Percentiles rank a stretch among this genome's conserved stretches.
Evolutionary conservation across 805 yeast species (phyloP).

Genomic region (Ogataea haglerorum): DNA sequence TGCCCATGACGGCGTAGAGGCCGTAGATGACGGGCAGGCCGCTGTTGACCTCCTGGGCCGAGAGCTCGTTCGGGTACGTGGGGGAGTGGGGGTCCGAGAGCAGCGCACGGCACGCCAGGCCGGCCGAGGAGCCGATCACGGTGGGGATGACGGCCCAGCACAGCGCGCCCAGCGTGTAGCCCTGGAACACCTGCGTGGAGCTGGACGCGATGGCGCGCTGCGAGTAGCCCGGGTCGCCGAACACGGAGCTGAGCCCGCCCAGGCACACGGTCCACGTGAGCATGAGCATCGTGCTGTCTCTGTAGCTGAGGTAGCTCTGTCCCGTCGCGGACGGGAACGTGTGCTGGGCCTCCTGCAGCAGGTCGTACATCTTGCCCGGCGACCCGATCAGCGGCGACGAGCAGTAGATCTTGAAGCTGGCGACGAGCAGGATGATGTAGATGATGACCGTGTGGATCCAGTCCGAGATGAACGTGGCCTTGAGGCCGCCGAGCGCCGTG

Average conservation of each 20-base stretch:
- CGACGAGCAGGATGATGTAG: constrained; percentile 30
- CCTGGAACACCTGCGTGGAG: constrained; percentile 36
- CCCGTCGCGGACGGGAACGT: constrained; percentile 30
- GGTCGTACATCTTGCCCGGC: constrained; percentile 25
- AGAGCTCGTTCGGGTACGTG: constrained; percentile 34
- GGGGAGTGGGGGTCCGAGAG: constrained; percentile 30
- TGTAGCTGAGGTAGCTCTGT: constrained; percentile 37
- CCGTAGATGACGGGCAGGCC: constrained; percentile 34
- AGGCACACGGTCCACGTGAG: constrained; percentile 35
- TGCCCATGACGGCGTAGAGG: constrained; percentile 33
- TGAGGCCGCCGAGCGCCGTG: constrained; percentile 36
- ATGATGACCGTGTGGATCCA: constrained; percentile 34
- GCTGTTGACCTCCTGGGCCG: constrained; percentile 29
- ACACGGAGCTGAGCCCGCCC: constrained; percentile 38
- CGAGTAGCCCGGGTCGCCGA: constrained; percentile 40
- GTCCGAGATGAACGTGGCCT: constrained; percentile 35
- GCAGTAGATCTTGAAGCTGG: constrained; percentile 15
- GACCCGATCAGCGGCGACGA: constrained; percentile 29
- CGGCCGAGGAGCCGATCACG: constrained; percentile 35
- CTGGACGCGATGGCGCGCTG: constrained; percentile 39
- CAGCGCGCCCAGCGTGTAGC: constrained; percentile 35
- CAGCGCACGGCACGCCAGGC: constrained; percentile 33
- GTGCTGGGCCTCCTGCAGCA: constrained; percentile 19
- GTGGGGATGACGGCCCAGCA: constrained; percentile 27
- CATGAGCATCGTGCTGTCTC: constrained; percentile 34